A percentile compares a stretch with the other conserved stretches of the same genome.
Conservation (phyloP, 129 eudicot species). For the Flaveria linearis region DNA sequence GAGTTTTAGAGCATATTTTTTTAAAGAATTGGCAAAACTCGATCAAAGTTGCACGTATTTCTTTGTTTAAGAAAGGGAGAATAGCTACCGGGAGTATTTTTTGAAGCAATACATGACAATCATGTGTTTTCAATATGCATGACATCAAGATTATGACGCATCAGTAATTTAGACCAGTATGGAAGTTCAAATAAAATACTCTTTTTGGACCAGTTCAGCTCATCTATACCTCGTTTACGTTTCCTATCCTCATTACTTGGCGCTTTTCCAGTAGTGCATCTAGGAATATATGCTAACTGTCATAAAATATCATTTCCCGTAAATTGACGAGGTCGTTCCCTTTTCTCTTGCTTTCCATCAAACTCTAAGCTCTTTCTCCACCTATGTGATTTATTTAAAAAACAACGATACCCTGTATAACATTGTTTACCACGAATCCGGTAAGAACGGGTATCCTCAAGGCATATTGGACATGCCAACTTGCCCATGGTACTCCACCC, state of each 20-base stretch:
- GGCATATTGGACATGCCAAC: conserved; percentile 15
- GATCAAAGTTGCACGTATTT: conserved; percentile 11
- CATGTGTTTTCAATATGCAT: conserved; percentile 10
- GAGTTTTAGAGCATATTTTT: too few species aligned
- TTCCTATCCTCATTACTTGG: conserved; percentile 12
- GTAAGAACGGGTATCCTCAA: conserved; percentile 12
- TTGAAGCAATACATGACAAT: too few species aligned
- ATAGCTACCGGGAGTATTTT: neutral
- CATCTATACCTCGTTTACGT: conserved; percentile 4
- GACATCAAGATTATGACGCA: conserved; percentile 5
- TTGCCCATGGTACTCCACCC: conserved; percentile 16
- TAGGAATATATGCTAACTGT: neutral
- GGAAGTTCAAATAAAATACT: conserved; percentile 10
- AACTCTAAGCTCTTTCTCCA: conserved; percentile 11
- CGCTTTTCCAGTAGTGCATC: neutral
- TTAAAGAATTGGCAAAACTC: conserved; percentile 15
- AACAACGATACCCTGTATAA: neutral
- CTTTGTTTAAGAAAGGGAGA: neutral
- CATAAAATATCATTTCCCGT: neutral
- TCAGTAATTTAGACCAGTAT: conserved; percentile 1
- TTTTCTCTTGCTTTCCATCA: conserved; percentile 17
- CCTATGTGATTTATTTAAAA: neutral
- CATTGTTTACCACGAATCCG: conserved; percentile 16
- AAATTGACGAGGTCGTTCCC: neutral
- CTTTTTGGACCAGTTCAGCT: conserved; percentile 4